Evolutionary conservation across 2,329 filamentous ascomycete genomes (phyloP), one percentile per base, ranked within the genome.

Genomic region (Escovopsis weberi): DNA sequence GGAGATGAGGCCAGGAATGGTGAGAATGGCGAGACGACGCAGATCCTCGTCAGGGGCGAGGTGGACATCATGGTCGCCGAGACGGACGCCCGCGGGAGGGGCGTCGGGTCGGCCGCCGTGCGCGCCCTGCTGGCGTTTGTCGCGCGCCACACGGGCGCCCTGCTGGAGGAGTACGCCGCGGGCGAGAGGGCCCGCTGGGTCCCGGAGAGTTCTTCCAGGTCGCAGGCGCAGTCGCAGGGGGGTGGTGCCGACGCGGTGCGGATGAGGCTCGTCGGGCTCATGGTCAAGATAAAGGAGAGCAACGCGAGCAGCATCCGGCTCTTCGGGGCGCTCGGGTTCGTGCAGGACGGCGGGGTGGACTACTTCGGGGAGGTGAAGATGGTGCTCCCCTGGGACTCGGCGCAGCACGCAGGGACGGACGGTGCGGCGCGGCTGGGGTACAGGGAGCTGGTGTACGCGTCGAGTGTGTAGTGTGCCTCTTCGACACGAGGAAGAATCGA

Each of bases 11-110:
- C 28, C 6, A 30, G 6, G 28, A 30, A 30, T 6, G 28, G 10
- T 10, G 6, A 30, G 28, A 30, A 10, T 6, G 10, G 28, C 28
- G 10, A 46, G 45, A 42, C 37, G 26, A 50, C 69, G 9, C 23
- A 35, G 1, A 40, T 18, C 2, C 46, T 52, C 10, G 59, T 62
- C 45, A 60, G 81, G 4, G 87, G 83, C 23, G 87, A 94, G 55
- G 62, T 94, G 6, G 85, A 94, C 59, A 74, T 94, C 48, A 94
- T 94, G 87, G 79, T 94, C 47, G 86, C 86, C 0, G 63, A 66
- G 2, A 62, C 62, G 4, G 54, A 58, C 0, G 63, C 75, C 28
- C 76, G 80, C 23, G 67, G 80, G 0, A 64, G 67, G 7, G 86
- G 86, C 0, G 64, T 78, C 6, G 87, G 85, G 0, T 65, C 69